These are phyloP conservation scores for Stachybotrys echinatus DNA, from an alignment of 2,329 filamentous ascomycete genomes.

Conservation along the genomic window DNA sequence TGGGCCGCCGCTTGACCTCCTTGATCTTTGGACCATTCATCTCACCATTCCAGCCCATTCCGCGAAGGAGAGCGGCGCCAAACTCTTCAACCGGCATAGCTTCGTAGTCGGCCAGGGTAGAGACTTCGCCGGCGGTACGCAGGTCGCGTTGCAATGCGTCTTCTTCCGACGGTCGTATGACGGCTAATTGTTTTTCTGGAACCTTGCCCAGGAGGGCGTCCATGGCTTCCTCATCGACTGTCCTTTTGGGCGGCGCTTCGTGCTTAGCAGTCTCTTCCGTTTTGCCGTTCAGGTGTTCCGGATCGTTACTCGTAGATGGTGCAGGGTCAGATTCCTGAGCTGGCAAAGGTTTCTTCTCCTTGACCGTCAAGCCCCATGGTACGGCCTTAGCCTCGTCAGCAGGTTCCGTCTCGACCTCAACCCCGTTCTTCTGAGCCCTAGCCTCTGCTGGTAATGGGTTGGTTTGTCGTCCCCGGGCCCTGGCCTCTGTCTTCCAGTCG, in stretches of 20 bases:
- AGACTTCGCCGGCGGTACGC: conserved; percentile 64
- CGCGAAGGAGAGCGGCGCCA: conserved; percentile 79
- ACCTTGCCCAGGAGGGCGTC: conserved; percentile 59
- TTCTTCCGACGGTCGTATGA: conserved; percentile 55
- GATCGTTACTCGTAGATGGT: conserved; percentile 5
- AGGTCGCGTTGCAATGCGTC: conserved; percentile 69
- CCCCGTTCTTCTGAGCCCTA: conserved; percentile 33
- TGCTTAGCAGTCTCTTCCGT: neutral
- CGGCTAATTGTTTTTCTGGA: conserved; percentile 35
- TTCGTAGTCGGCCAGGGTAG: conserved; percentile 79
- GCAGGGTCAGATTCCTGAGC: conserved; percentile 45
- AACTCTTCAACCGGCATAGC: conserved; percentile 92
- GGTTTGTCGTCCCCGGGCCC: conserved; percentile 41
- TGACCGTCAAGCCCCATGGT: conserved; percentile 47
- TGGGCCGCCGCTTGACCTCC: conserved; percentile 66
- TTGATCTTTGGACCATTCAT: conserved; percentile 46
- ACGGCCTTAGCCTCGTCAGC: conserved; percentile 48
- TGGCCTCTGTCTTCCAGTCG: conserved; percentile 56
- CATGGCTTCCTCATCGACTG: conserved; percentile 51
- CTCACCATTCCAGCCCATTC: conserved; percentile 90
- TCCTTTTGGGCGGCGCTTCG: conserved; percentile 6
- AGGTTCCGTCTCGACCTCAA: conserved; percentile 23
- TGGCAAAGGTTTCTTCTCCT: conserved; percentile 34
- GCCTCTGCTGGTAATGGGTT: conserved; percentile 55
- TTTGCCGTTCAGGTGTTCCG: conserved; percentile 1